phyloP scores from a whole-genome alignment of 163 green algal genomes.

The Scenedesmus sp. region DNA sequence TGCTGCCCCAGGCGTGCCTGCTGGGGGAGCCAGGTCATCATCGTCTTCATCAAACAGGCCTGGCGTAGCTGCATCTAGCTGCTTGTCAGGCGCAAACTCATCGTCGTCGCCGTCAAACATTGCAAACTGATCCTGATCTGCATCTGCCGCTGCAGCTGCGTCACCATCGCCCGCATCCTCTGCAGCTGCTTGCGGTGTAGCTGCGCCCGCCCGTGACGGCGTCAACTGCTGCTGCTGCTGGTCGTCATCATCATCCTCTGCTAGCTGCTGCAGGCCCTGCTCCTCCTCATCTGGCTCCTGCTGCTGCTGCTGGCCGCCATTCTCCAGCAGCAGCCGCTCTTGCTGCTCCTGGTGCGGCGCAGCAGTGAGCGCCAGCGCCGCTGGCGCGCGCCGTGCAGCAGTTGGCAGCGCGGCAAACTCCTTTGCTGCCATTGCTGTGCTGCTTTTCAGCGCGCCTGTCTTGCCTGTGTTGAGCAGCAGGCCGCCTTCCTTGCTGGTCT shows the following conservation, averaged over 20 bases:
- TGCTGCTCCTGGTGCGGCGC: not conserved
- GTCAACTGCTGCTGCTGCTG: not conserved
- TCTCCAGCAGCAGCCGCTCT: conserved; percentile 12
- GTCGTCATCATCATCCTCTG: not conserved
- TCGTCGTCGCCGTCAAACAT: not conserved
- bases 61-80: not conserved
- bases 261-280: conserved; percentile 14
- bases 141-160: not conserved
- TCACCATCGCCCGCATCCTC: not conserved
- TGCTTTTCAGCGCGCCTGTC: conserved; percentile 77
- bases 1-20: not conserved
- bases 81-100: not conserved
- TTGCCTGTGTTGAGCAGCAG: conserved; percentile 88
- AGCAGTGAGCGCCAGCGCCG: not conserved
- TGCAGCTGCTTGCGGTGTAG: not conserved
- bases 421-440: conserved; percentile 75
- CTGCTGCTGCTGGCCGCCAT: conserved; percentile 6
- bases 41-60: conserved; percentile 31
- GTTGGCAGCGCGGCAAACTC: conserved; percentile 77
- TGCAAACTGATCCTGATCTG: not conserved
- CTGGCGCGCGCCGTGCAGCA: not conserved
- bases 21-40: conserved; percentile 13
- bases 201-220: not conserved
- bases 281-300: not conserved
- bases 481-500: conserved; percentile 74